These are phyloP conservation scores for Bipolaris cookei DNA, from an alignment of 2,329 filamentous ascomycete species.

Conservation along the genomic window DNA sequence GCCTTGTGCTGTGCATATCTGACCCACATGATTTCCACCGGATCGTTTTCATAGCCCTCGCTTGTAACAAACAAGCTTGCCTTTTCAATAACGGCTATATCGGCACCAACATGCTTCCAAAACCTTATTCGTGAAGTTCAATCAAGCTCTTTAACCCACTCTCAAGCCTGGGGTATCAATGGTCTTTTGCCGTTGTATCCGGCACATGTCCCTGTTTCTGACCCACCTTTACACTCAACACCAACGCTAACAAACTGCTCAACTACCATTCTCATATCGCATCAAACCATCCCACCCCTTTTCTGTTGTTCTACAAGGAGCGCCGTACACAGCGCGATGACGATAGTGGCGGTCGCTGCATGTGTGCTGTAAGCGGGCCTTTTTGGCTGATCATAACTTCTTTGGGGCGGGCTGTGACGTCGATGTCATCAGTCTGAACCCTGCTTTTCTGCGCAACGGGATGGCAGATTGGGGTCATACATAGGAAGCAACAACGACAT, in stretches of 20 bases:
- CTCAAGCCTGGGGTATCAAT: conserved; percentile 16
- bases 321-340: conserved; percentile 5
- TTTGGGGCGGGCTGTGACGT: conserved; percentile 24
- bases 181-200: conserved; percentile 12
- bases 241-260: background rate
- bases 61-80: background rate
- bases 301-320: background rate
- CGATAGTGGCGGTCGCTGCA: conserved; percentile 7
- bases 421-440: conserved; percentile 13
- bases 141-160: conserved; percentile 32
- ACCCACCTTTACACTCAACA: conserved; percentile 23
- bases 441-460: conserved; percentile 7
- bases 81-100: background rate
- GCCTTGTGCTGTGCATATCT: background rate
- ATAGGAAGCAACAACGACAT: background rate
- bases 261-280: background rate
- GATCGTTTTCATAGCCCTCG: background rate
- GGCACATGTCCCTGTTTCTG: conserved; percentile 3
- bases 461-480: background rate
- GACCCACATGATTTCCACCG: background rate
- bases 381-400: conserved; percentile 12
- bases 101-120: background rate
- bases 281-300: background rate
- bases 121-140: conserved; percentile 11
- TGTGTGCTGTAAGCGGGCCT: conserved; percentile 3